phyloP scores from a whole-genome alignment of 2,329 filamentous ascomycete genomes.

The Thielaviopsis populi region DNA sequence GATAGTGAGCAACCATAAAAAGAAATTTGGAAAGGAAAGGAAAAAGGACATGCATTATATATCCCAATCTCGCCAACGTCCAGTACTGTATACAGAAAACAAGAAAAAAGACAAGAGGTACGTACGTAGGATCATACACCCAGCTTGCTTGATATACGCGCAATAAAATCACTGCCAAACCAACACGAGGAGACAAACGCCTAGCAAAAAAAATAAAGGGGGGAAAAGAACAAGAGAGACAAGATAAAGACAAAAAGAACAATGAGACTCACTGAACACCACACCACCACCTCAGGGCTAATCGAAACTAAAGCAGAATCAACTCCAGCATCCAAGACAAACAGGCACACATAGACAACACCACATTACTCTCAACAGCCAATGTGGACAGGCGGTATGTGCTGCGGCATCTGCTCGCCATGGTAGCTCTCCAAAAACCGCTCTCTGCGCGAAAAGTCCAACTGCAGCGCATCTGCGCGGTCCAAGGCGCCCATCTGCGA shows the following conservation, averaged over 20 bases:
- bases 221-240: background rate
- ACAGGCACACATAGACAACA: background rate
- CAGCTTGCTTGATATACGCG: background rate
- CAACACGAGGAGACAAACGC: background rate
- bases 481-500: conserved; percentile 12
- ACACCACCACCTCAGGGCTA: too few species aligned
- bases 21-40: background rate
- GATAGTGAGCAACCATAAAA: background rate
- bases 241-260: conserved; percentile 5
- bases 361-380: background rate
- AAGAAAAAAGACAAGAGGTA: background rate
- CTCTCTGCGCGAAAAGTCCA: conserved; percentile 9
- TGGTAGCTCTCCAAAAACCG: conserved; percentile 14
- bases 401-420: conserved; percentile 6
- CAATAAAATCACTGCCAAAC: background rate
- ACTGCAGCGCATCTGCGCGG: conserved; percentile 4
- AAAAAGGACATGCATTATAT: background rate
- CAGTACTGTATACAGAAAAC: background rate
- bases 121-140: background rate
- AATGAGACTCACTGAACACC: background rate
- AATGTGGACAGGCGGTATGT: conserved; percentile 14
- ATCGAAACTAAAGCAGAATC: background rate
- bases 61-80: background rate
- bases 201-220: background rate
- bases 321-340: background rate